Base-by-base conservation (phyloP, 228 moss, liverwort and hornwort species). In the Sphagnum fallax region DNA sequence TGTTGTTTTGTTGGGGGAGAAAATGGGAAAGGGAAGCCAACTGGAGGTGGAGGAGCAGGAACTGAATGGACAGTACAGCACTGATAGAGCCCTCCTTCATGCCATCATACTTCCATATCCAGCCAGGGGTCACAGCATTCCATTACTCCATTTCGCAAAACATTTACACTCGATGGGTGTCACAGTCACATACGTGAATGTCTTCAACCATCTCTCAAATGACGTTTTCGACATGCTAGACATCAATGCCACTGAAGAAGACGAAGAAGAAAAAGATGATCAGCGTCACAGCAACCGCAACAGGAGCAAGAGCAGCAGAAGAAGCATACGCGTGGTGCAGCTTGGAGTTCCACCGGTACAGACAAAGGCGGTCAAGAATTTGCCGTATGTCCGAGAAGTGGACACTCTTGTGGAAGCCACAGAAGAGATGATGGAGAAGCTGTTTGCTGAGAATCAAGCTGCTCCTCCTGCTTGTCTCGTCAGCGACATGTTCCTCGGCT, bases 41-140 rank as follows among this genome's bases (percentile, higher is more conserved):
- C 32, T 32, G 32, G 32, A 32, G 32, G 32, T 2, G 32, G 32
- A 32, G 32, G 32, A 32, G 32, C 32, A 32, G 32, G 32, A 32
- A 32, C 32, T 2, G 32, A 32, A 32, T 32, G 32, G 32, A 32
- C 32, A 32, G 32, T 3, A 32, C 32, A 3, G 32, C 32, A 2
- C 2, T 32, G 32, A 32, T 32, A 32, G 32, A 32, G 32, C 32
- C 32, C 32, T 32, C 32, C 68, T 80, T 64, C 84, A 84, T n/a
- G 78, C 48, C 0, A 74, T 84, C 70, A 75, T 84, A 63, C 70
- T 84, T 5, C 78, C 84, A 0, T 84, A 53, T 50, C 84, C 84
- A 4, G 84, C 84, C 47, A 81, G 78, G 66, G 84, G 84, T 5
- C 84, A 84, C 72, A 84, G 84, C 58, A 81, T 84, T 65, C 84